Evolutionary conservation across 441 rosid species (phyloP), one percentile per base, ranked within the genome.

Genomic region (Erodium texanum): DNA sequence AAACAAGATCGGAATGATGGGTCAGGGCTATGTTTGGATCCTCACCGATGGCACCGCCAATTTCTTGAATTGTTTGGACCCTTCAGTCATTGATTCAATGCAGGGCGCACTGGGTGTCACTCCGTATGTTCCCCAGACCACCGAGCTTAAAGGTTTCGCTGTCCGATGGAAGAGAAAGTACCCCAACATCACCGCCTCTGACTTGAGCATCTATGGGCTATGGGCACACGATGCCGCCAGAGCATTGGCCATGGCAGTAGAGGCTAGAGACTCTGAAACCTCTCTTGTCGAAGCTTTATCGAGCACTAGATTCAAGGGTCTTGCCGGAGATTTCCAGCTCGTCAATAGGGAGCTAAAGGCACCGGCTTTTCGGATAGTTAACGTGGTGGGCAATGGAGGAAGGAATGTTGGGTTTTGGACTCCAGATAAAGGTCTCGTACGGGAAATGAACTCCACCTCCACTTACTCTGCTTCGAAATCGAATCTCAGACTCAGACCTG

Each of bases 1-100:
- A 0, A 79, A 79, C 27, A 78, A 86, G 62, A 65, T 80, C 43
- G 88, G 89, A 32, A 78, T 88, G 87, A 80, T 88, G 85, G 50
- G 18, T 8, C 63, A 67, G 8, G 92, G 87, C 1, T 85, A 78
- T 67, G 90, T 77, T 0, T 88, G 92, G 96, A 84, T 90, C 64
- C 48, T 85, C 65, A 86, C 89, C 1, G 78, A 79, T 72, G 80
- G 79, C 1, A 67, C 85, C 11, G 73, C 78, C 0, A 67, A 76
- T 66, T 36, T 12, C 1, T 64, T 82, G 64, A 70, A 15, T 24
- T 43, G 23, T 1, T n/a, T 76, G 4, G 29, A 71, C 18, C 15
- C 29, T 7, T 59, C 71, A 0, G 62, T 36, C 8, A 54, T 75
- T 1, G 69, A 75, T 12, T 69, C 87, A 0, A 79, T 83, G 80